Conservation (phyloP, 805 yeast genomes). For the Candida endomychidarum region DNA sequence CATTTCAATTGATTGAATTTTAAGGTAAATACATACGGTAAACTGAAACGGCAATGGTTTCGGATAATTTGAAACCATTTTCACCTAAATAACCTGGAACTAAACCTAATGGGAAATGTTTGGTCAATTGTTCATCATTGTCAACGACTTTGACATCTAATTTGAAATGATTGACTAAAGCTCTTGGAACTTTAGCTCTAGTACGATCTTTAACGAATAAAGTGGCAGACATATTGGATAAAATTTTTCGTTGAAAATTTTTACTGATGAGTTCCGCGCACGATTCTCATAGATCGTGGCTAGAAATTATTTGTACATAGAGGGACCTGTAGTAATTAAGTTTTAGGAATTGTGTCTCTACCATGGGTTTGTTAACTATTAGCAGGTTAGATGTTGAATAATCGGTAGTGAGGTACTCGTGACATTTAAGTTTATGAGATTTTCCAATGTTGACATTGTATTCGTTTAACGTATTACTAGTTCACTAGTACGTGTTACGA, state of each 20-base stretch:
- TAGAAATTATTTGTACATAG: too few relatives aligned
- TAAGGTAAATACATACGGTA: slow-evolving; percentile 49
- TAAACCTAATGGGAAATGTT: slow-evolving; percentile 62
- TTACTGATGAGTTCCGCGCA: slow-evolving; percentile 4
- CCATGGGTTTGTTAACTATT: too few relatives aligned
- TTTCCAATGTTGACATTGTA: too few relatives aligned
- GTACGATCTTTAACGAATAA: slow-evolving; percentile 45
- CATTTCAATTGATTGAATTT: slow-evolving; percentile 29
- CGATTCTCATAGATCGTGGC: not conserved
- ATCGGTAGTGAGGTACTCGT: too few relatives aligned
- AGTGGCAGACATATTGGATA: slow-evolving; percentile 62
- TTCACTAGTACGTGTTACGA: too few relatives aligned
- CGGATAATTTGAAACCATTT: slow-evolving; percentile 70
- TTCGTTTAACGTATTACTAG: too few relatives aligned
- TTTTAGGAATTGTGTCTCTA: too few relatives aligned
- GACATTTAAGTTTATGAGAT: too few relatives aligned
- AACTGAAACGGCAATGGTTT: slow-evolving; percentile 61
- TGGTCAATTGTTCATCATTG: slow-evolving; percentile 40
- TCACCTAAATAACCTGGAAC: slow-evolving; percentile 71
- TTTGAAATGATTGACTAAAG: slow-evolving; percentile 56
- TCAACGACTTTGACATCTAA: slow-evolving; percentile 56
- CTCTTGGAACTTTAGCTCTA: slow-evolving; percentile 39
- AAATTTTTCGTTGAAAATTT: slow-evolving; percentile 6
- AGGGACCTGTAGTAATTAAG: too few relatives aligned
- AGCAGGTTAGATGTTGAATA: too few relatives aligned